Evolutionary conservation across 163 green algal genomes (phyloP), one percentile per base, ranked within the genome.

Genomic region (Scenedesmus sp.): DNA sequence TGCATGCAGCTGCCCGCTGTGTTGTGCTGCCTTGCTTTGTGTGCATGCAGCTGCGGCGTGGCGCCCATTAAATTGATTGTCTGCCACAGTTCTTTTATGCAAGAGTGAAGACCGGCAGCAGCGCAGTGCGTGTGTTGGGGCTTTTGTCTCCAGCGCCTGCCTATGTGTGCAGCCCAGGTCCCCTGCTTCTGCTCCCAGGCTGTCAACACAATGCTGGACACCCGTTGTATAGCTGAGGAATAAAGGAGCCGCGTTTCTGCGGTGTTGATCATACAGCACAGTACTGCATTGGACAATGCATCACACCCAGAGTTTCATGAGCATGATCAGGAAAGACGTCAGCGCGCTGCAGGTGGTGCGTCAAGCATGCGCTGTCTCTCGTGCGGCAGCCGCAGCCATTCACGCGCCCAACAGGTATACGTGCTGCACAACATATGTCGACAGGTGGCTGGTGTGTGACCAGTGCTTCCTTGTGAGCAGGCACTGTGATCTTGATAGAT

Each of bases 401-500:
- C 65, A 40, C 26, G 65, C 65, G 65, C 65, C 65, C 30, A 40
- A 40, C 30, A 76, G 65, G 30, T 40, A 0, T 40, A 76, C 30
- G 37, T 76, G 65, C 65, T 76, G 65, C 65, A 76, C 40, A 76
- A 40, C 65, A 76, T 76, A 7, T n/a, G 40, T 76, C 65, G 18
- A 76, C 65, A 40, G 65, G 30, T 76, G 65, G 65, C 65, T 2
- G 26, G 7, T 76, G 65, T 76, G 65, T 76, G 65, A 76, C 65
- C 65, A 37, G 65, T 76, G 65, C 65, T 76, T 26, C 65, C 15
- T 33, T 72, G 3, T 70, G 6, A 76, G 65, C 20, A 40, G 65
- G 30, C 65, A 76, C 65, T 76, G 65, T 76, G 30, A 76, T 76
- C 65, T 76, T 40, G 65, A 37, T 30, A 76, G 65, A 76, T 76